Evolutionary conservation across 1,139 yeast genomes (phyloP).

Genomic region (Zygosaccharomyces sapae): DNA sequence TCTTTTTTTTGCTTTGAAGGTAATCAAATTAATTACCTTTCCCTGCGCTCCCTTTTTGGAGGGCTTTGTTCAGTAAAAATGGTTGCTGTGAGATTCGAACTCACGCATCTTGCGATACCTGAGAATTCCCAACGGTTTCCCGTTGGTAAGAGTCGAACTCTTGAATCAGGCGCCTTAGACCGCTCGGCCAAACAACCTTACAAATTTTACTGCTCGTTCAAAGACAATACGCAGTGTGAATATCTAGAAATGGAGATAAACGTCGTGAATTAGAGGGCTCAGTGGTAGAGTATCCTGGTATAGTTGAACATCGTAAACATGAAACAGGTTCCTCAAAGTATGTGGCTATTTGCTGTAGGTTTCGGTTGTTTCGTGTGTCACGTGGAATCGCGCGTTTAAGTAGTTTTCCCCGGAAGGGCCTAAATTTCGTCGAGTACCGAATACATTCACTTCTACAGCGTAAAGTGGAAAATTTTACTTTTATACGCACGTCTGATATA

Average conservation of each 20-base stretch:
- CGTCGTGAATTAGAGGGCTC: too few species aligned
- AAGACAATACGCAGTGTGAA: too few species aligned
- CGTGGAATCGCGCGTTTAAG: neutral
- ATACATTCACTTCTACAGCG: too few species aligned
- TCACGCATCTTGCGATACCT: conserved; percentile 32
- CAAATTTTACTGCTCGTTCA: neutral
- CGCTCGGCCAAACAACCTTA: conserved; percentile 33
- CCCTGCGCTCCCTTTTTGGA: too few species aligned
- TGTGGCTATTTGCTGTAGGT: too few species aligned
- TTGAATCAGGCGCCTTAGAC: conserved; percentile 34
- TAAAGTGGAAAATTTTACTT: too few species aligned
- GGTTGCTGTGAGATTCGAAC: conserved; percentile 33
- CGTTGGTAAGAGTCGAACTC: conserved; percentile 23
- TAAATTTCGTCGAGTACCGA: too few species aligned
- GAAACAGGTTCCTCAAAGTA: too few species aligned
- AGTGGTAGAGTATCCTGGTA: too few species aligned
- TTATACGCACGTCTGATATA: neutral
- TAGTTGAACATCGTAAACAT: too few species aligned
- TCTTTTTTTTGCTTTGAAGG: neutral
- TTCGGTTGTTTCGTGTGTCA: neutral
- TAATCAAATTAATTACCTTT: neutral
- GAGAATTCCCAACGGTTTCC: conserved; percentile 22
- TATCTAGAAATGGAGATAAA: too few species aligned
- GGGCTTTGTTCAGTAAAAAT: conserved; percentile 8
- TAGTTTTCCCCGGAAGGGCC: too few species aligned